Base-by-base conservation (phyloP, 257 asterid genomes). In the Eustoma russellianum region DNA sequence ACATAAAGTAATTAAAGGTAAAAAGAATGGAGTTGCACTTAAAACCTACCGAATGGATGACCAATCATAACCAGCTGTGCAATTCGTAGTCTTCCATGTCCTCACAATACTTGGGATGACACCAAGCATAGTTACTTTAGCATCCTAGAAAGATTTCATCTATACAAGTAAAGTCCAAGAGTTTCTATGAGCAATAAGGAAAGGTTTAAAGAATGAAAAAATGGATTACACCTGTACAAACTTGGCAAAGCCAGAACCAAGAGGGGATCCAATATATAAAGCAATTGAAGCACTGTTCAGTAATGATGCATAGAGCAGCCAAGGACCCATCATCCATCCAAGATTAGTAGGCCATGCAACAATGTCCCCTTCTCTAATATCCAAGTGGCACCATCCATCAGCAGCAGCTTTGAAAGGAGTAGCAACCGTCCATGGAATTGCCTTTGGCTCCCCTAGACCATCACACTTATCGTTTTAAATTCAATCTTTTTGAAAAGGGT, bases 251-350 rank as follows among this genome's bases (percentile, higher is more conserved):
- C 96, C 92, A 65, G 88, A 70, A 66, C 88, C 88, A 69, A 91
- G 94, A 28, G 96, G 96, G 61, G 95, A 80, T 66, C 98, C 98
- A 76, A 77, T 79, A 72, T 87, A 87, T 50, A 91, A 77, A 57
- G 98, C 95, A 67, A 91, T 79, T 38, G 98, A 78, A 78, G 98
- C 96, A 53, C 94, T 85, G 62, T 87, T 87, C 52, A 91, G 68
- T 43, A 91, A 67, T 45, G 96, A 75, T 33, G 88, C 85, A 70
- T 91, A 91, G 52, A 91, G 88, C 70, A 91, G 88, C 81, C 88
- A 72, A 64, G 98, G 98, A 38, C 98, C 98, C 98, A 91, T 91
- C 98, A 91, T 91, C 98, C 98, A 91, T 57, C 98, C 98, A 64
- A 91, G 96, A 73, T 91, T 91, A 65, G 96, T 91, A 13, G 98